Evolutionary conservation across 2,329 filamentous ascomycete genomes (phyloP).

Genomic region (Coniochaeta ligniaria): DNA sequence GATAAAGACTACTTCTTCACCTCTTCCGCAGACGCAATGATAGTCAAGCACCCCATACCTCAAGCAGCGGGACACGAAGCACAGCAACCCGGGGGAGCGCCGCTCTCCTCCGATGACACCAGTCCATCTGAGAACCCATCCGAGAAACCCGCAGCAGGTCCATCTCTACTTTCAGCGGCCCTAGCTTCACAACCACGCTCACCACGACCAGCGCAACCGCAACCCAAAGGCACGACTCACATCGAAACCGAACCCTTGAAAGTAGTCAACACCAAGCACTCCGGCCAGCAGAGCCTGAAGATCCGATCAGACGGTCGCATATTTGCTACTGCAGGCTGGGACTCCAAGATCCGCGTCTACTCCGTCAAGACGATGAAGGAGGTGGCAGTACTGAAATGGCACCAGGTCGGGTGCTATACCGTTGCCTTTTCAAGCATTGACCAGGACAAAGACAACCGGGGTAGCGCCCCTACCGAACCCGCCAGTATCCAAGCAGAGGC

Average conservation of each 20-base stretch:
- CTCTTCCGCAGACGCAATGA: constrained; percentile 71
- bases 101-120: background rate
- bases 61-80: constrained; percentile 7
- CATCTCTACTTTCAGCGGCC: constrained; percentile 22
- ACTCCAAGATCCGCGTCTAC: constrained; percentile 75
- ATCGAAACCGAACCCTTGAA: constrained; percentile 45
- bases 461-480: background rate
- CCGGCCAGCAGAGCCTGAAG: constrained; percentile 76
- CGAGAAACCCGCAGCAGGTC: background rate
- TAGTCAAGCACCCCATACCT: constrained; percentile 69
- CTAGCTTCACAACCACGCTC: constrained; percentile 10
- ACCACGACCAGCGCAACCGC: constrained; percentile 4
- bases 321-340: constrained; percentile 91
- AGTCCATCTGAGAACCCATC: constrained; percentile 1
- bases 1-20: constrained; percentile 59
- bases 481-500: background rate
- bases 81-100: constrained; percentile 6
- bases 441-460: background rate
- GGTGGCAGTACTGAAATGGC: constrained; percentile 90
- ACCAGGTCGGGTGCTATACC: constrained; percentile 79
- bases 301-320: constrained; percentile 76
- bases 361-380: constrained; percentile 74
- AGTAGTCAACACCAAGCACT: constrained; percentile 70
- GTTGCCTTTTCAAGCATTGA: constrained; percentile 58
- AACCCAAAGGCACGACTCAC: constrained; percentile 5